Evolutionary conservation across 306 rosid species (phyloP).

Genomic region (Acacia confusa): DNA sequence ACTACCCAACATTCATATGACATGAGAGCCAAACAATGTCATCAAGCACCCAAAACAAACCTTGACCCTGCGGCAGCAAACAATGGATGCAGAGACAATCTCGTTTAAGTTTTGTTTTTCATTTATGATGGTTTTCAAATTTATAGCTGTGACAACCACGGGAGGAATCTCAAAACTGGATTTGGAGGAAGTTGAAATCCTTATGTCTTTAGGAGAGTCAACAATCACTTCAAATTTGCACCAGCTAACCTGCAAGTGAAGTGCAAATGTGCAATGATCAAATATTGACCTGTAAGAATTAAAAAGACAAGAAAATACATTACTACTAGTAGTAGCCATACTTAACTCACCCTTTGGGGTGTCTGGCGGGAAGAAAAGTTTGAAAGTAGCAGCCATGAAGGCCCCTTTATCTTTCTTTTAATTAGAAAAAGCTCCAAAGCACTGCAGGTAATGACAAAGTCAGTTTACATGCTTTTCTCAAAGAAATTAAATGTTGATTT

Average conservation of each 20-base stretch:
- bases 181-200: conserved; percentile 56
- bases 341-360: conserved; percentile 67
- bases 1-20: conserved; percentile 16
- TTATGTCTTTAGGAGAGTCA: conserved; percentile 73
- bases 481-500: conserved; percentile 18
- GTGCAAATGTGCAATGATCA: conserved; percentile 34
- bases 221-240: conserved; percentile 90
- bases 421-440: conserved; percentile 86
- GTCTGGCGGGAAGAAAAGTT: conserved; percentile 52
- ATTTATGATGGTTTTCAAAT: conserved; percentile 76
- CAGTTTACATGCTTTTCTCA: conserved; percentile 19
- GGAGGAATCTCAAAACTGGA: conserved; percentile 65
- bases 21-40: conserved; percentile 23
- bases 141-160: conserved; percentile 73
- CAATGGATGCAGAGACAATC: conserved; percentile 89
- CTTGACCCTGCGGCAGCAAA: conserved; percentile 86
- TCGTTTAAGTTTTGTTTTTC: conserved; percentile 73
- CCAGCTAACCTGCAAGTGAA: conserved; percentile 85
- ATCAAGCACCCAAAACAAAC: conserved; percentile 47
- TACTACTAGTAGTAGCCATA: neutral
- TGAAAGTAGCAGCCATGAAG: conserved; percentile 79
- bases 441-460: conserved; percentile 58
- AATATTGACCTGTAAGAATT: neutral
- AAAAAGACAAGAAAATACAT: conserved; percentile 10
- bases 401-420: conserved; percentile 91